Evolutionary conservation across 345 rosid species (phyloP), one percentile per base, ranked within the genome.

Genomic region (Ailanthus altissimus): DNA sequence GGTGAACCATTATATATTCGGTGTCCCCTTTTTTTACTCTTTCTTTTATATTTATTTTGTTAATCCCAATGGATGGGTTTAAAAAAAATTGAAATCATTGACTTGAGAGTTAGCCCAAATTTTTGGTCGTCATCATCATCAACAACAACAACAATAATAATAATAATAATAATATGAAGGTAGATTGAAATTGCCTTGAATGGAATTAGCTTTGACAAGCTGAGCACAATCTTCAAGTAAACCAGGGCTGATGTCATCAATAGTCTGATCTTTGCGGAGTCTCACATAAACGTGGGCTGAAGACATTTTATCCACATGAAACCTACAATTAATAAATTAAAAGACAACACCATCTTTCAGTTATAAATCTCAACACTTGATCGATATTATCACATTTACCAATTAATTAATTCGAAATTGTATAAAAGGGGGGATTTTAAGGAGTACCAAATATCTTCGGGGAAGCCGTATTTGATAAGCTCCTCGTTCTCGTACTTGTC

Each of bases 401-500:
- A 59, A 21, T 0, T 4, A 21, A 8, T n/a, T 46, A 62, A 47
- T 47, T 47, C 6, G 11, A 4, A 50, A 56, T 32, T 59, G 46
- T n/a, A 26, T 21, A 51, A 36, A 5, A 11, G 20, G 7, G 14
- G 9, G 23, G 67, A 46, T 38, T 28, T 16, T 46, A 4, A 8
- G 25, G 7, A 42, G 67, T 85, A 96, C 99, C 99, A 93, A 74
- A 96, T 87, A 78, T 96, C 99, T 89, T 96, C 99, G 14, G 91
- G 94, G 89, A 92, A 92, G 80, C 99, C 98, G 76, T 92, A 96
- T 82, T 88, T 96, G 91, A 96, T 96, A 71, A 96, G 99, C 80
- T 96, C 99, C 80, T 96, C 99, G 90, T 96, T 96, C 92, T 96
- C 99, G 89, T 85, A 79, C 94, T 96, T 96, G 85, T 96, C 99